A percentile compares a stretch with the other conserved stretches of the same genome.
Evolutionary conservation across 768 basidiomycete genomes (phyloP).

Genomic region (Kwoniella sp.): DNA sequence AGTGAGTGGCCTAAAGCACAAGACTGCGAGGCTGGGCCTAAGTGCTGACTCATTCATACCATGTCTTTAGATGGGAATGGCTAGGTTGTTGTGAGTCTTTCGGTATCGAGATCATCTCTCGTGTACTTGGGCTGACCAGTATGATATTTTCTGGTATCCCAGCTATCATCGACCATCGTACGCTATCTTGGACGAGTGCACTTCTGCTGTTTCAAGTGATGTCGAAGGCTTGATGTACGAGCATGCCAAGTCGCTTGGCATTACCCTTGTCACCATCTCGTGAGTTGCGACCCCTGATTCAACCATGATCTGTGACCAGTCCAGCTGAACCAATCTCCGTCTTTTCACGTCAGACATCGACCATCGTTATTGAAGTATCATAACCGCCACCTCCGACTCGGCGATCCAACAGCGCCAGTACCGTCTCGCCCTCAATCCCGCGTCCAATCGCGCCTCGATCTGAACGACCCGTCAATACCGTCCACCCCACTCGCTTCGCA

Average conservation of each 20-base stretch:
- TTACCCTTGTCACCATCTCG: constrained; percentile 91
- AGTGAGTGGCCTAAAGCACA: constrained; percentile 60
- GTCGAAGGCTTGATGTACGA: constrained; percentile 97
- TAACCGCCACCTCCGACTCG: constrained; percentile 76
- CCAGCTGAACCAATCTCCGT: not conserved
- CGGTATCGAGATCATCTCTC: not conserved
- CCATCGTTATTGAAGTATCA: constrained; percentile 88
- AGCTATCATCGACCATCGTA: constrained; percentile 53
- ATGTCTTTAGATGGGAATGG: constrained; percentile 74
- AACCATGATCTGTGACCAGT: not conserved
- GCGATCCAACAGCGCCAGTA: constrained; percentile 61
- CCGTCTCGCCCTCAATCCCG: not conserved
- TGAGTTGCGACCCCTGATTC: constrained; percentile 24
- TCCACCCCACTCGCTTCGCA: constrained; percentile 41
- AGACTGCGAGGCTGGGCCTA: not conserved
- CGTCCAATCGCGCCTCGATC: not conserved
- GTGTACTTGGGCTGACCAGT: constrained; percentile 14
- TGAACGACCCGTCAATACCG: constrained; percentile 7
- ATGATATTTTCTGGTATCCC: not conserved
- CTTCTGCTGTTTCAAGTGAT: constrained; percentile 91
- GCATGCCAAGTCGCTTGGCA: constrained; percentile 80
- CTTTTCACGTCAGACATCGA: constrained; percentile 55
- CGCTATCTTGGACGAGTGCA: constrained; percentile 71
- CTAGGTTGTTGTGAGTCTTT: constrained; percentile 76
- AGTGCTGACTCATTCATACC: not conserved